Percentiles rank a stretch among this genome's conserved stretches.
Conservation (phyloP, 2,329 filamentous ascomycete genomes). For the Aspergillus tubingensis region DNA sequence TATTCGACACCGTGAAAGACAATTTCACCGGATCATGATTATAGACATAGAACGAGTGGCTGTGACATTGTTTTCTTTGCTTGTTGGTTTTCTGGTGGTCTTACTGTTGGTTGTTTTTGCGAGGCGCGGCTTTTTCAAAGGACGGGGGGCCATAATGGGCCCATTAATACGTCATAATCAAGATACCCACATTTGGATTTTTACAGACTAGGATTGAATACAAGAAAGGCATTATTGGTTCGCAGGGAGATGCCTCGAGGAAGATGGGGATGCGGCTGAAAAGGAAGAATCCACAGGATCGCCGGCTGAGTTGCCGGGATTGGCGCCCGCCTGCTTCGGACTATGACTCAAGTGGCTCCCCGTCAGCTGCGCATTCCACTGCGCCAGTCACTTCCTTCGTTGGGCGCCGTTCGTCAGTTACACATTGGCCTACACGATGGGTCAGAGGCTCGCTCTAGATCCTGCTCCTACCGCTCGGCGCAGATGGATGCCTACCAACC, state of each 20-base stretch:
- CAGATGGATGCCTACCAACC: neutral
- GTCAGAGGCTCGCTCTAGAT: neutral
- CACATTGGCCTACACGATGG: neutral
- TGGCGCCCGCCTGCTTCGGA: neutral
- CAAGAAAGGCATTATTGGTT: neutral
- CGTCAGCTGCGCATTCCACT: neutral
- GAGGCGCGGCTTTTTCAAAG: neutral
- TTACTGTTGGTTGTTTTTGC: conserved; percentile 3
- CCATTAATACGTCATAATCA: neutral
- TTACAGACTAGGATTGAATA: neutral
- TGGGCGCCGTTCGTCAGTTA: neutral
- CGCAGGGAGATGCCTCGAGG: neutral
- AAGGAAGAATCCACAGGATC: neutral
- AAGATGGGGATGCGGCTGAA: neutral
- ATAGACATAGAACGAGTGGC: conserved; percentile 2
- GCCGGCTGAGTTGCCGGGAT: neutral
- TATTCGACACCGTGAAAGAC: conserved; percentile 35
- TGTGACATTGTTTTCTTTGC: neutral
- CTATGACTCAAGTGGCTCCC: conserved; percentile 1
- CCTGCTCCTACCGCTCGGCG: neutral
- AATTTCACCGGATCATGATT: conserved; percentile 19
- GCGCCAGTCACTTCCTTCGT: neutral
- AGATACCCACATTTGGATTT: neutral
- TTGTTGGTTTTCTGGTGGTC: neutral
- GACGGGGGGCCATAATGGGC: neutral